Base-by-base conservation (phyloP, 75 land plant genomes). In the Cunninghamia lanceolata region DNA sequence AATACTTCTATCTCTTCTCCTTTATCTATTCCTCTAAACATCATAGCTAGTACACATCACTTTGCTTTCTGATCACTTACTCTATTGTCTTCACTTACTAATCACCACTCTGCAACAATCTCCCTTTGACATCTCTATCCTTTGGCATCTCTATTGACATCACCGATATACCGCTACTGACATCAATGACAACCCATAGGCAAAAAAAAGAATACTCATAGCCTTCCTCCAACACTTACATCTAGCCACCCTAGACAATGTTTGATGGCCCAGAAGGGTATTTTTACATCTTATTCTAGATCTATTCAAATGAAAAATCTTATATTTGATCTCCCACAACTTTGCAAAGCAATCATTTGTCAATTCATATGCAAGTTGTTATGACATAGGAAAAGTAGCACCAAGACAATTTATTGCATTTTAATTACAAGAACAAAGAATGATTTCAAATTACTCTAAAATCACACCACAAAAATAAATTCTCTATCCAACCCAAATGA, bases 401-500 rank as follows among this genome's bases (percentile, higher is more conserved):
- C 14, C 75, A 32, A 2, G 75, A 71, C 34, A 71, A 71, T 32
- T 71, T 71, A 71, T 71, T 71, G 36, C 36, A 71, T 71, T 71
- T 71, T 34, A 34, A 71, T 32, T 4, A 34, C 13, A 13, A 71
- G 32, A 32, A 71, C 36, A 71, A 71, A 71, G 75, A 71, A 71
- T 32, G 75, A 71, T 71, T 32, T 71, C 75, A 71, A 71, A 32
- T 34, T 71, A 32, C 14, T 42, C 10, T 42, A 19, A 10, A 34
- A 35, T 85, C 86, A 92, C 25, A 89, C 63, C 16, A 90, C 89
- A 56, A 92, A 92, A 36, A 88, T 52, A 45, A 92, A 87, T 83
- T 92, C 93, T 77, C 94, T 89, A 43, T 93, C 93, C 89, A 92
- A 87, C 85, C 89, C 87, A 84, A 88, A 82, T 43, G 93, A 87